Percentiles rank a stretch among this genome's conserved stretches.
phyloP scores from a whole-genome alignment of 75 land plant genomes.

The Pinus albicaulis region DNA sequence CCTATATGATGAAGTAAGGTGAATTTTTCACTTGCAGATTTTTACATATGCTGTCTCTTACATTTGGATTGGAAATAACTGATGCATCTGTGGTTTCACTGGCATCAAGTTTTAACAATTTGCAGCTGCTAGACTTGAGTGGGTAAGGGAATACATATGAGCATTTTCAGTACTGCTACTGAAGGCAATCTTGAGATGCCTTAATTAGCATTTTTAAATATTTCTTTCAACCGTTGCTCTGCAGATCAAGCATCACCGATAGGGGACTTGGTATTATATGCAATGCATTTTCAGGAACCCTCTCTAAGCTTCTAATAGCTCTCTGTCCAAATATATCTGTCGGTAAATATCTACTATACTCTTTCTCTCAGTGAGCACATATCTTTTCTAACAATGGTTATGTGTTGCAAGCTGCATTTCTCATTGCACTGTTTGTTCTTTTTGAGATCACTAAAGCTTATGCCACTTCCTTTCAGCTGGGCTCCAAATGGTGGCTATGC shows the following conservation, averaged over 20 bases:
- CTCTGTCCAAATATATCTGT: conserved; percentile 65
- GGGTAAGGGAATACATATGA: conserved; percentile 38
- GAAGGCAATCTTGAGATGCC: neutral
- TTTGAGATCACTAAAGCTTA: neutral
- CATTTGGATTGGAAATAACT: conserved; percentile 57
- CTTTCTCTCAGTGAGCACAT: too few species aligned
- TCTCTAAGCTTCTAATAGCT: conserved; percentile 61
- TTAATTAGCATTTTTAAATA: neutral
- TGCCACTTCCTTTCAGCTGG: conserved; percentile 51
- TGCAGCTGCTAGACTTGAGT: conserved; percentile 70
- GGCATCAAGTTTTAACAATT: conserved; percentile 37
- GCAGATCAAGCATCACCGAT: conserved; percentile 72
- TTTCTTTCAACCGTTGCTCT: neutral
- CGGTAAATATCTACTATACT: conserved; percentile 26
- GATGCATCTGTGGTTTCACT: conserved; percentile 80
- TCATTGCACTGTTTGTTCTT: neutral
- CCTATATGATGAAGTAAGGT: neutral
- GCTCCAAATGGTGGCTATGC: conserved; percentile 62
- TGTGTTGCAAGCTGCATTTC: neutral
- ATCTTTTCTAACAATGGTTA: too few species aligned
- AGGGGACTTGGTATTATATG: conserved; percentile 76
- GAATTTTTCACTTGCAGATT: conserved; percentile 28
- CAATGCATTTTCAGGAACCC: conserved; percentile 44
- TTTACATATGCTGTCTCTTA: conserved; percentile 65
- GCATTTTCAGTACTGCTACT: neutral